A percentile compares a stretch with the other conserved stretches of the same genome.
Evolutionary conservation across 2,329 filamentous ascomycete species (phyloP).

Genomic region (Hymenoscyphus fructigenus): DNA sequence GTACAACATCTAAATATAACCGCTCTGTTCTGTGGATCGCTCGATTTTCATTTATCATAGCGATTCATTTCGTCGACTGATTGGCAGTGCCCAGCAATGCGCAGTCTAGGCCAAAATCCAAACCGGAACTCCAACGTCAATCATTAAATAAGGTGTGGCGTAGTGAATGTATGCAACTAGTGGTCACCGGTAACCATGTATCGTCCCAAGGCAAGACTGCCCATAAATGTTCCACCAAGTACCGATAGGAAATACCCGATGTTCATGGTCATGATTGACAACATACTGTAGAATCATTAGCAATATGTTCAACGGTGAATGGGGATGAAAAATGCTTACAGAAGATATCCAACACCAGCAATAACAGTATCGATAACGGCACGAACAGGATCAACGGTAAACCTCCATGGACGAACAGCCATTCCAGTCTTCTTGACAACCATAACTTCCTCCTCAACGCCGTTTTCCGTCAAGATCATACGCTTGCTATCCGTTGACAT

Average conservation of each 20-base stretch:
- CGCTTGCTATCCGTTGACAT: conserved; percentile 52
- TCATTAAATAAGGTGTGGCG: not conserved
- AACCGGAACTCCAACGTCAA: not conserved
- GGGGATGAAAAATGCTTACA: conserved; percentile 60
- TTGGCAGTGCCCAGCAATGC: conserved; percentile 17
- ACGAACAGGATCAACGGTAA: conserved; percentile 75
- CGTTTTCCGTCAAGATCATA: conserved; percentile 70
- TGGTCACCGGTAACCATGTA: conserved; percentile 28
- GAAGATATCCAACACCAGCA: conserved; percentile 76
- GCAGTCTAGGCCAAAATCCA: conserved; percentile 10
- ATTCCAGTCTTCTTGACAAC: conserved; percentile 62
- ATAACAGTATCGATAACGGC: conserved; percentile 70
- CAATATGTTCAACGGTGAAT: conserved; percentile 2
- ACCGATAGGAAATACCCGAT: conserved; percentile 81
- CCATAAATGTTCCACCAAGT: conserved; percentile 78
- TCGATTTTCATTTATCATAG: not conserved
- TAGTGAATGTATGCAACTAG: conserved; percentile 4
- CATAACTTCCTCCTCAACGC: conserved; percentile 76
- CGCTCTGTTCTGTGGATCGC: not conserved
- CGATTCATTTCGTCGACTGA: not conserved
- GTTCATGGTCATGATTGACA: conserved; percentile 89
- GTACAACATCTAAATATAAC: not conserved
- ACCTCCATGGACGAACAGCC: conserved; percentile 69
- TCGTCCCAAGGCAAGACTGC: conserved; percentile 59
- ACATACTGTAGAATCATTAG: conserved; percentile 61